phyloP scores from a whole-genome alignment of 306 rosid species.

The Macrotyloma uniflorum region DNA sequence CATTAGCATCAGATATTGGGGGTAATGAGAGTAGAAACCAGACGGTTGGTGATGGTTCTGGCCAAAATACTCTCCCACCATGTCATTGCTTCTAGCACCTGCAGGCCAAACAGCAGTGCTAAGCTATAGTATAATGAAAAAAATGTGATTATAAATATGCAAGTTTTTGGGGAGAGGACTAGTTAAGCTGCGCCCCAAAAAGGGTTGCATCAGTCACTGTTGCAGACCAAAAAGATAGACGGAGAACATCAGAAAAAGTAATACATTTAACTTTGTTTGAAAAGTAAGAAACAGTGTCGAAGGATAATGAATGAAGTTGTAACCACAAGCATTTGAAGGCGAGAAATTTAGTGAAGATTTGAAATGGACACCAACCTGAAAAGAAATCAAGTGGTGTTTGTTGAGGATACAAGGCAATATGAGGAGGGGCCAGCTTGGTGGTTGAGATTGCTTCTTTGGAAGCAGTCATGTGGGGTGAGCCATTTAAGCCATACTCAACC shows the following conservation, averaged over 20 bases:
- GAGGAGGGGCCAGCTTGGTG: slow-evolving; percentile 38
- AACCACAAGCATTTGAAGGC: background rate
- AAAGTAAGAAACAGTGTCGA: background rate
- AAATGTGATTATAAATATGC: background rate
- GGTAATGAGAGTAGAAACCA: slow-evolving; percentile 36
- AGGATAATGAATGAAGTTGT: background rate
- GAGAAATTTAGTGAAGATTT: background rate
- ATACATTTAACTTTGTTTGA: slow-evolving; percentile 17
- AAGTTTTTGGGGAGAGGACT: background rate
- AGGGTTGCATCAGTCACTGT: slow-evolving; percentile 21
- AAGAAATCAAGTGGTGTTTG: slow-evolving; percentile 60
- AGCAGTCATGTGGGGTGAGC: slow-evolving; percentile 46
- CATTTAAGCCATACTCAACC: slow-evolving; percentile 49
- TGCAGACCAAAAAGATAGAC: background rate
- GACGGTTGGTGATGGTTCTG: slow-evolving; percentile 31
- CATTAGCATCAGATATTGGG: slow-evolving; percentile 46
- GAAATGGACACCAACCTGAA: slow-evolving; percentile 53
- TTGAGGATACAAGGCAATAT: slow-evolving; percentile 44
- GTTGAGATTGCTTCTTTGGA: slow-evolving; percentile 50
- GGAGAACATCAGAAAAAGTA: background rate
- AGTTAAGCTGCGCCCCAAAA: background rate
- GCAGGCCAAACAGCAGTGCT: background rate
- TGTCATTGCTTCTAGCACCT: slow-evolving; percentile 57
- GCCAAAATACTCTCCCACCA: slow-evolving; percentile 29
- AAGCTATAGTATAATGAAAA: background rate